phyloP scores from a whole-genome alignment of 192 early-diverging fungal species.

The Neocallimastix lanati region DNA sequence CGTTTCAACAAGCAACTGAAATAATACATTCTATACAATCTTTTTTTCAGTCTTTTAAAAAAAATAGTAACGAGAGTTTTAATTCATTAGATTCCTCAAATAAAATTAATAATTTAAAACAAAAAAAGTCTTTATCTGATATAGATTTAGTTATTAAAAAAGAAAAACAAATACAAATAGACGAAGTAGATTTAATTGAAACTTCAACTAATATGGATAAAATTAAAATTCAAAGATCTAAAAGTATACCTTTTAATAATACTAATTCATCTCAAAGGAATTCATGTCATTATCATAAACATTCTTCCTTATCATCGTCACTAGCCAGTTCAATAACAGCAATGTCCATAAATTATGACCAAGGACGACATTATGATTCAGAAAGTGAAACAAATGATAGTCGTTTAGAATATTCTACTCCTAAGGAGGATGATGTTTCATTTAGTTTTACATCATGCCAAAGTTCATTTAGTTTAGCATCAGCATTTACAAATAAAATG shows the following conservation, averaged over 20 bases:
- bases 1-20: background rate
- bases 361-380: background rate
- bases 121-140: background rate
- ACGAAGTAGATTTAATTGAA: no score
- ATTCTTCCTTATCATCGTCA: background rate
- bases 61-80: background rate
- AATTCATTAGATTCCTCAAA: background rate
- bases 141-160: background rate
- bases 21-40: background rate
- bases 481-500: background rate
- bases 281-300: background rate
- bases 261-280: background rate
- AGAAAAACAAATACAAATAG: no score
- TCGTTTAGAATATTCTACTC: background rate
- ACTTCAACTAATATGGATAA: background rate
- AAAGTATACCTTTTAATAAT: background rate
- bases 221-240: background rate
- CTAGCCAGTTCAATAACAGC: background rate
- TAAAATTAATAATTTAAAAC: background rate
- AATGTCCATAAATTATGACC: background rate
- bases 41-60: background rate
- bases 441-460: background rate
- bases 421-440: background rate
- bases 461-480: background rate
- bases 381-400: background rate